Percentiles rank a stretch among this genome's conserved stretches.
phyloP scores from a whole-genome alignment of 1,284 basidiomycete species.

The Sanghuangporus weigelae region DNA sequence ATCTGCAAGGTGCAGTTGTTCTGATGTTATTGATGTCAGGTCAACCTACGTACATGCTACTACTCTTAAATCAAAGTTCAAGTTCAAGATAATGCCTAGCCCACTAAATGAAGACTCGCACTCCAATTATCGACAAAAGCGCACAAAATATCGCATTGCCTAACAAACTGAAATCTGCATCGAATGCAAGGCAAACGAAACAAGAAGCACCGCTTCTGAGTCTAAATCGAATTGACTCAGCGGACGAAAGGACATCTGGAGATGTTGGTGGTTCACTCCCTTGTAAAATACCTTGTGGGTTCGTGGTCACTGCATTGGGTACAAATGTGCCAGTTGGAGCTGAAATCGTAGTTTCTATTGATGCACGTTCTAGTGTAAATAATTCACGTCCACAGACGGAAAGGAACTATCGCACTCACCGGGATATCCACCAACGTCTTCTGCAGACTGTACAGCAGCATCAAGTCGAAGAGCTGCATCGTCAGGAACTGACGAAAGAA shows the following conservation, averaged over 20 bases:
- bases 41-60: too few species aligned
- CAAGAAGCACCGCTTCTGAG: background rate
- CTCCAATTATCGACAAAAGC: background rate
- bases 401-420: slow-evolving; percentile 27
- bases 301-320: background rate
- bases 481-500: slow-evolving; percentile 58
- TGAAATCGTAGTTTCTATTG: slow-evolving; percentile 2
- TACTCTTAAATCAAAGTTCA: background rate
- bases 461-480: slow-evolving; percentile 40
- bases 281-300: slow-evolving; percentile 2
- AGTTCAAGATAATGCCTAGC: background rate
- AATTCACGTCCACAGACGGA: background rate
- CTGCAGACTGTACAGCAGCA: slow-evolving; percentile 36
- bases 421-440: slow-evolving; percentile 35
- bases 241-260: background rate
- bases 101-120: background rate
- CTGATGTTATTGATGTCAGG: too few species aligned
- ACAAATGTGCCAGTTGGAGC: slow-evolving; percentile 8
- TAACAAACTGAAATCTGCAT: background rate
- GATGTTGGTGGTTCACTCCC: background rate
- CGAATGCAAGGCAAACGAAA: background rate
- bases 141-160: background rate
- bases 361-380: background rate
- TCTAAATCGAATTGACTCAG: background rate
- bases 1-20: too few species aligned